A percentile compares a stretch with the other conserved stretches of the same genome.
phyloP scores from a whole-genome alignment of 352 stramenopile species.

The Phytophthora citricola region DNA sequence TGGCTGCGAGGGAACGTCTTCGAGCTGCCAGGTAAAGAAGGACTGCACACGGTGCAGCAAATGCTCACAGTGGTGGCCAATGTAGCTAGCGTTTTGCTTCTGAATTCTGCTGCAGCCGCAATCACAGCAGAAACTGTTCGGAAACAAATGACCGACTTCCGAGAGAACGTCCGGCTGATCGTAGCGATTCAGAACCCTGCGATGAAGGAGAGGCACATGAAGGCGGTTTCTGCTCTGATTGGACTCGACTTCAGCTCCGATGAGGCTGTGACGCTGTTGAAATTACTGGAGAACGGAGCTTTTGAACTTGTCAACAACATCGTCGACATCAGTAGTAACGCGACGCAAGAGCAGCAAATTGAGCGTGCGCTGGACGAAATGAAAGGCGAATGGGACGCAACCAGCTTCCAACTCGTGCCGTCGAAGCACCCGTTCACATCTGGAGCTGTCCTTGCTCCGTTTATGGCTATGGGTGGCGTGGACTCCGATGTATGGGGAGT shows the following conservation, averaged over 20 bases:
- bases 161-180: slow-evolving; percentile 69
- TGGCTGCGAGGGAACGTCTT: slow-evolving; percentile 77
- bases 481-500: slow-evolving; percentile 5
- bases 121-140: slow-evolving; percentile 77
- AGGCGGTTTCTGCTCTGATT: slow-evolving; percentile 58
- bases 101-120: slow-evolving; percentile 60
- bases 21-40: slow-evolving; percentile 66
- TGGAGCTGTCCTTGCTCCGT: slow-evolving; percentile 6
- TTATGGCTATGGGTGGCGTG: slow-evolving; percentile 1
- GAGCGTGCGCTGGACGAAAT: slow-evolving; percentile 60
- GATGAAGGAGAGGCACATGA: slow-evolving; percentile 72
- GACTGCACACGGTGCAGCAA: slow-evolving; percentile 48
- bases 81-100: slow-evolving; percentile 63
- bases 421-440: slow-evolving; percentile 14
- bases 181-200: slow-evolving; percentile 69
- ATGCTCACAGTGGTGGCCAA: slow-evolving; percentile 64
- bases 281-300: slow-evolving; percentile 72
- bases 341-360: slow-evolving; percentile 71
- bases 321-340: slow-evolving; percentile 69
- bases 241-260: slow-evolving; percentile 56
- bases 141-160: slow-evolving; percentile 84
- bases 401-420: slow-evolving; percentile 56
- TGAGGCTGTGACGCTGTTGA: slow-evolving; percentile 71
- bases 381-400: slow-evolving; percentile 51
- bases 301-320: slow-evolving; percentile 61